Evolutionary conservation across 306 rosid species (phyloP).

Genomic region (Macrotyloma uniflorum): DNA sequence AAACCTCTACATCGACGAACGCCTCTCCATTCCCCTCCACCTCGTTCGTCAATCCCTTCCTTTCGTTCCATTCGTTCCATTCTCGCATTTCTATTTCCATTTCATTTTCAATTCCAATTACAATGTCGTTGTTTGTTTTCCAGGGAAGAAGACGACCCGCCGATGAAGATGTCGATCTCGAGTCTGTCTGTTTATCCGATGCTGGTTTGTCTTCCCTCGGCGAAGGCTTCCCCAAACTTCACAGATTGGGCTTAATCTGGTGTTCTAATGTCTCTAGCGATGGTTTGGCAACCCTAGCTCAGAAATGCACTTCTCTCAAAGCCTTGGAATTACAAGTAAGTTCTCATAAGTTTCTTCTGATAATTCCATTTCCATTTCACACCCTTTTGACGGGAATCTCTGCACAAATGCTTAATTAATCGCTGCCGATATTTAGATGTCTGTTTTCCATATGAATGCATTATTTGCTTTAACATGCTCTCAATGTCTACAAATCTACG

Average conservation of each 20-base stretch:
- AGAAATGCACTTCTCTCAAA: slow-evolving; percentile 54
- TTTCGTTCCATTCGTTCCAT: not conserved
- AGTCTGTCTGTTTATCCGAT: slow-evolving; percentile 59
- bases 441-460: not conserved
- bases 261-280: slow-evolving; percentile 66
- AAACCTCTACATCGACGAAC: slow-evolving; percentile 62
- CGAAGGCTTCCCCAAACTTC: slow-evolving; percentile 66
- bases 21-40: slow-evolving; percentile 59
- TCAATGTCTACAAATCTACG: not conserved
- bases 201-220: slow-evolving; percentile 65
- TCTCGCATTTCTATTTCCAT: not conserved
- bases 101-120: not conserved
- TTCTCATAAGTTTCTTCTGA: not conserved
- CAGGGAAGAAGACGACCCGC: slow-evolving; percentile 35
- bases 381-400: not conserved
- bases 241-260: slow-evolving; percentile 79
- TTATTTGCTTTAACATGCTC: not conserved
- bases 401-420: not conserved
- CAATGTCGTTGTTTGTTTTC: slow-evolving; percentile 25
- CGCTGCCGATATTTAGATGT: not conserved
- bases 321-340: slow-evolving; percentile 82
- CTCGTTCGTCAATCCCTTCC: slow-evolving; percentile 32
- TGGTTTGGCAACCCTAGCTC: slow-evolving; percentile 63
- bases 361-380: not conserved
- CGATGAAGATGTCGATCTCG: slow-evolving; percentile 45